phyloP scores from a whole-genome alignment of 1,284 basidiomycete species.

The Malassezia sp. region DNA sequence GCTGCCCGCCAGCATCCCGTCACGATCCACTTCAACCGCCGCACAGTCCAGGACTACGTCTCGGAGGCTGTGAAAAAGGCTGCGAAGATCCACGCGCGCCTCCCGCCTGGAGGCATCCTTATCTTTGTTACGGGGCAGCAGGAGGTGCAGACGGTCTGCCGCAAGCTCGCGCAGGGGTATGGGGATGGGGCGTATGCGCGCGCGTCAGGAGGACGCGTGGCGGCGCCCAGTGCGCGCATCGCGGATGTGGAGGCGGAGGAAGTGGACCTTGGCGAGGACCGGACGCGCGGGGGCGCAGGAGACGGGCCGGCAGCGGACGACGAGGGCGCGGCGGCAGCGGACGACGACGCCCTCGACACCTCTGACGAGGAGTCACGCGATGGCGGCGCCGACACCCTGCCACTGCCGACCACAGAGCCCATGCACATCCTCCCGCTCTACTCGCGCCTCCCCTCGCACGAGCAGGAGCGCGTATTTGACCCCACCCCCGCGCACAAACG shows the following conservation, averaged over 20 bases:
- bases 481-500: constrained; percentile 57
- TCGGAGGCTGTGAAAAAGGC: constrained; percentile 81
- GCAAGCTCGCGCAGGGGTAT: constrained; percentile 66
- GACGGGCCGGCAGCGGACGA: constrained; percentile 48
- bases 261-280: constrained; percentile 59
- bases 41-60: constrained; percentile 77
- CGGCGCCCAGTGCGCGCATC: constrained; percentile 4
- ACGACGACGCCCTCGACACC: constrained; percentile 18
- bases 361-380: constrained; percentile 17
- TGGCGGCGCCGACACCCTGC: constrained; percentile 29
- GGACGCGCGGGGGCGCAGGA: too few relatives aligned
- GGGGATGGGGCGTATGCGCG: constrained; percentile 56
- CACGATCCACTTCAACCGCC: constrained; percentile 80
- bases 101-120: constrained; percentile 62
- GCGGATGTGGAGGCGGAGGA: constrained; percentile 66
- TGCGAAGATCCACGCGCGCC: constrained; percentile 62
- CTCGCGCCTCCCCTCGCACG: constrained; percentile 60
- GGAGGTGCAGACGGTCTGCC: constrained; percentile 59
- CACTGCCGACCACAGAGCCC: constrained; percentile 26
- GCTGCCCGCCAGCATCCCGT: constrained; percentile 87
- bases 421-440: constrained; percentile 62
- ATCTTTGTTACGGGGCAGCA: constrained; percentile 69
- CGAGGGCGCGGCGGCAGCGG: constrained; percentile 43
- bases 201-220: too few relatives aligned
- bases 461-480: constrained; percentile 64